phyloP scores from a whole-genome alignment of 2,329 filamentous ascomycete genomes.

The Malbranchea cinnamomea region DNA sequence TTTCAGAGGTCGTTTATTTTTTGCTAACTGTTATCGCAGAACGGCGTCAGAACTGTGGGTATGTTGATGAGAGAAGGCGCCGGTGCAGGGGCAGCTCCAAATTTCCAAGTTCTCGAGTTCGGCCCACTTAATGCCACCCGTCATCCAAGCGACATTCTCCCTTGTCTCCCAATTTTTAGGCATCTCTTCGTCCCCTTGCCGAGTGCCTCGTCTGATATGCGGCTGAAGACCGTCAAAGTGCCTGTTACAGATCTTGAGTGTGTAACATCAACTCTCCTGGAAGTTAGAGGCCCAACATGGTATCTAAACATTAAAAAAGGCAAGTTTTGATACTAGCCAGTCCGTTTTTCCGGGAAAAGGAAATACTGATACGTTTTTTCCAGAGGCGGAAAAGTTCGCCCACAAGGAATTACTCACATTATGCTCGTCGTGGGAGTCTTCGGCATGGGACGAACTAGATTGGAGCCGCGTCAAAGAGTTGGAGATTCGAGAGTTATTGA shows the following conservation, averaged over 20 bases:
- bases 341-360: no score
- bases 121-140: constrained; percentile 51
- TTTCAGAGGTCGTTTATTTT: constrained; percentile 1
- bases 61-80: constrained; percentile 65
- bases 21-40: constrained; percentile 27
- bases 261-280: constrained; percentile 54
- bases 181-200: constrained; percentile 53
- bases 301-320: constrained; percentile 36
- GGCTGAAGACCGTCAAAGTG: constrained; percentile 52
- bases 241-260: constrained; percentile 69
- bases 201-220: constrained; percentile 50
- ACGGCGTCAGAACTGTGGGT: constrained; percentile 69
- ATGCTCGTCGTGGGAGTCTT: constrained; percentile 57
- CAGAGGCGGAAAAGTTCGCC: constrained; percentile 42
- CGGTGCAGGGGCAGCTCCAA: constrained; percentile 50
- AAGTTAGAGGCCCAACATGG: constrained; percentile 34
- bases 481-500: constrained; percentile 62
- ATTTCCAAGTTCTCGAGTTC: constrained; percentile 66
- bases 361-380: no score
- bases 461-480: constrained; percentile 71
- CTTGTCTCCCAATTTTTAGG: constrained; percentile 61
- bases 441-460: constrained; percentile 72
- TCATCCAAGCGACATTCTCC: constrained; percentile 71
- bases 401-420: constrained; percentile 54
- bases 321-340: no score